Base-by-base conservation (phyloP, 1,139 yeast genomes). In the Pichia sp. region DNA sequence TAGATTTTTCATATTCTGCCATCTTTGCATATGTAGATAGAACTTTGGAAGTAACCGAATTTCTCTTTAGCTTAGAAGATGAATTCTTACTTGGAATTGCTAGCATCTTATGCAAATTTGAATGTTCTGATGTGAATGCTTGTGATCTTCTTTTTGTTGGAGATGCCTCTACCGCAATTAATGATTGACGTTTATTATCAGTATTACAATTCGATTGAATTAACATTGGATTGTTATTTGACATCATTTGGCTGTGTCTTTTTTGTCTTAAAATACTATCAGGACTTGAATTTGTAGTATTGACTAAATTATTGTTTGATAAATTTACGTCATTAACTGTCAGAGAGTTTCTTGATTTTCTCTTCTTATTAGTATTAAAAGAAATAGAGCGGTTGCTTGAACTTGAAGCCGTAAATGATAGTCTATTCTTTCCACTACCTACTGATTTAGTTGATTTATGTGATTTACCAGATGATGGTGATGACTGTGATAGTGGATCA, bases 21-120 rank as follows among this genome's bases (percentile, higher is more conserved):
- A 83, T 68, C 61, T 80, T 82, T 30, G 90, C 86, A 62, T 84
- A 84, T 0, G 87, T 79, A 0, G 88, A 76, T 50, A 84, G 72
- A 52, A 84, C 66, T 58, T 80, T 83, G 50, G 85, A 72, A 0
- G 90, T 83, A 36, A 83, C 79, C 1, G 89, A 82, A 54, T 82
- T 82, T 58, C 89, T 75, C 63, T 81, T 82, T 57, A 75, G 61
- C 43, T 77, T 64, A 51, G 70, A 49, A 60, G 57, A 24, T 57
- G 59, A 12, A 37, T 34, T 38, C 11, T 16, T 18, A 7, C 20
- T 35, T 13, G 35, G 4, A 12, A 4, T 22, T 2, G 38, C 20
- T 35, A 42, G 22, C 43, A 46, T 44, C 23, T 32, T 41, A 23
- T 43, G 34, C 13, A 50, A 20, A 36, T 42, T 44, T 12, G 52